Evolutionary conservation across 2,329 filamentous ascomycete genomes (phyloP).

Genomic region (Calcarisporium arbuscula): DNA sequence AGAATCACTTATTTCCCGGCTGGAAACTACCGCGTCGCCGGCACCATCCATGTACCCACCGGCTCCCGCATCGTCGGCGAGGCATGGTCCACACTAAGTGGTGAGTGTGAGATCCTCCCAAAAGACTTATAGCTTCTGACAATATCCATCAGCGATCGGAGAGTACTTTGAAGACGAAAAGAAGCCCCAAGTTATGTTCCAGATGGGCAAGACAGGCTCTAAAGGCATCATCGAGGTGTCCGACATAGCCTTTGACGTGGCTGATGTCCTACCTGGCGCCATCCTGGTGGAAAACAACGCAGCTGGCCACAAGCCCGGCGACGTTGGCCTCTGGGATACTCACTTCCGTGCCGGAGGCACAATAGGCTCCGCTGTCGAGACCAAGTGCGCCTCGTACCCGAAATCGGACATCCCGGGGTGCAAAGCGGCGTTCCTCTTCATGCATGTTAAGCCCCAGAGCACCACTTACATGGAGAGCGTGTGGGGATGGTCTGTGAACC

Average conservation of each 20-base stretch:
- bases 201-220: no score
- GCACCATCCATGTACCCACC: conserved; percentile 7
- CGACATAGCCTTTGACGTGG: no score
- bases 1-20: conserved; percentile 8
- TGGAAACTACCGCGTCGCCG: not conserved
- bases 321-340: conserved; percentile 40
- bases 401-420: conserved; percentile 21
- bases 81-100: conserved; percentile 9
- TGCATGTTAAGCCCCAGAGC: conserved; percentile 39
- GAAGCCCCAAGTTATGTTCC: conserved; percentile 9
- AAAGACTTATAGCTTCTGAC: no score
- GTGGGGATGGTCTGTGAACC: conserved; percentile 40
- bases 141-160: no score
- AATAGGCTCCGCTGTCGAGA: conserved; percentile 13
- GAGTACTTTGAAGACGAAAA: conserved; percentile 8
- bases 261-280: no score
- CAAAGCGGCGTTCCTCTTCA: conserved; percentile 38
- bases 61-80: conserved; percentile 9
- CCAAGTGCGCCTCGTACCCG: conserved; percentile 16
- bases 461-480: conserved; percentile 48
- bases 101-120: conserved; percentile 3
- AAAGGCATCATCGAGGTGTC: no score
- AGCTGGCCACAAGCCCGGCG: conserved; percentile 23
- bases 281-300: no score
- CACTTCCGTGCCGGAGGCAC: conserved; percentile 37